Evolutionary conservation across 257 asterid genomes (phyloP), one percentile per base, ranked within the genome.

Genomic region (Petunia axillaris): DNA sequence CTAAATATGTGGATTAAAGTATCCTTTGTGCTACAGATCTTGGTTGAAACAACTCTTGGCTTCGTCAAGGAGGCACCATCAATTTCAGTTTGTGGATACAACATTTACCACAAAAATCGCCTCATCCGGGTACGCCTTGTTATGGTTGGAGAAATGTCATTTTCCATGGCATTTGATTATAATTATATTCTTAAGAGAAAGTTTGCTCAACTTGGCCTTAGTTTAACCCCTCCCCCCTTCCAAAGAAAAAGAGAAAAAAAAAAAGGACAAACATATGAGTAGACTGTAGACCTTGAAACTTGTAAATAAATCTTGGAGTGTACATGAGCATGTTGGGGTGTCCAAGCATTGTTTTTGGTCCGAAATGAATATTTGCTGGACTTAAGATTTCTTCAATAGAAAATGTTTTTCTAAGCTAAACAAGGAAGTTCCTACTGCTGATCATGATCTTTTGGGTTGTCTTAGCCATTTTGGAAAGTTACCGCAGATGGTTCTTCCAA

Each of bases 391-490:
- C 44, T 50, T 10, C 35, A 2, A 5, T 48, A 10, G 39, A 0
- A 0, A 2, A 25, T 10, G 5, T 48, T 71, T 35, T 71, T 11
- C 5, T 1, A 44, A 54, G 81, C 63, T 38, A 67, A 66, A 78
- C 59, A 4, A 62, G 63, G 59, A 48, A 63, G 62, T 63, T 50
- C 59, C 68, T 70, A 39, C 38, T 76, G n/a, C 70, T 80, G 48
- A 50, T 13, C 60, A 44, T 16, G n/a, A 52, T 77, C 78, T 84
- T 80, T 57, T 82, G 78, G 60, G 41, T 87, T 82, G 52, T 77
- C 81, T 83, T 90, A 94, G 98, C 98, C 98, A 73, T 95, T 87
- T 87, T 95, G 98, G 98, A 95, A 90, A 86, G 98, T 95, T 80
- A 92, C 94, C 64, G 82, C 85, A 55, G 98, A 95, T 88, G 98